Percentiles rank a stretch among this genome's conserved stretches.
phyloP scores from a whole-genome alignment of 192 early-diverging fungal species.

The Chytriomyces sp. region DNA sequence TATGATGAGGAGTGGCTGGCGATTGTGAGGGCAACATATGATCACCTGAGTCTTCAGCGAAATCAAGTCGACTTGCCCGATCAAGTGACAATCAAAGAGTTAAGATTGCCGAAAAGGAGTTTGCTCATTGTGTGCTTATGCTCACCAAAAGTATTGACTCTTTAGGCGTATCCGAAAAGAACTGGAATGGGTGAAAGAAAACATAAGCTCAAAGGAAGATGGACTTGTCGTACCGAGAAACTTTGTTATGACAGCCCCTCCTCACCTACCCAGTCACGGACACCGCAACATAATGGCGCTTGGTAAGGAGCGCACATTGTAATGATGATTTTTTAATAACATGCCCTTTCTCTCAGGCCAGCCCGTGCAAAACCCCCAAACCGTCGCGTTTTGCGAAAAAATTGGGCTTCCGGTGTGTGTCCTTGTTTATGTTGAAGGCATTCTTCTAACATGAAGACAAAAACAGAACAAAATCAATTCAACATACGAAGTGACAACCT shows the following conservation, averaged over 20 bases:
- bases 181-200: conserved; percentile 66
- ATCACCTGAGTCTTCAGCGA: conserved; percentile 39
- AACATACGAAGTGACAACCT: conserved; percentile 20
- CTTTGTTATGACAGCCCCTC: conserved; percentile 74
- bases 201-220: conserved; percentile 57
- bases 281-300: conserved; percentile 1
- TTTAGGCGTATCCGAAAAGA: conserved; percentile 63
- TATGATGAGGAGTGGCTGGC: conserved; percentile 75
- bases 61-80: conserved; percentile 53
- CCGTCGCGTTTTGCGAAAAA: conserved; percentile 69
- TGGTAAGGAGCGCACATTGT: conserved; percentile 3
- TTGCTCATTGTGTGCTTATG: not conserved
- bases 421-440: not conserved
- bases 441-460: not conserved
- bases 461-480: conserved; percentile 29
- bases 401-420: conserved; percentile 25
- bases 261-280: conserved; percentile 29
- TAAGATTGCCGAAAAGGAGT: conserved; percentile 1
- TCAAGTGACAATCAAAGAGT: conserved; percentile 51
- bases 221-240: conserved; percentile 77
- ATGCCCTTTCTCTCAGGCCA: conserved; percentile 29
- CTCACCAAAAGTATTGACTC: not conserved
- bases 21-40: conserved; percentile 54
- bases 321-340: not conserved
- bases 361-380: conserved; percentile 85